Evolutionary conservation across 2,329 filamentous ascomycete species (phyloP), one percentile per base, ranked within the genome.

Genomic region (Endothia cerciana): DNA sequence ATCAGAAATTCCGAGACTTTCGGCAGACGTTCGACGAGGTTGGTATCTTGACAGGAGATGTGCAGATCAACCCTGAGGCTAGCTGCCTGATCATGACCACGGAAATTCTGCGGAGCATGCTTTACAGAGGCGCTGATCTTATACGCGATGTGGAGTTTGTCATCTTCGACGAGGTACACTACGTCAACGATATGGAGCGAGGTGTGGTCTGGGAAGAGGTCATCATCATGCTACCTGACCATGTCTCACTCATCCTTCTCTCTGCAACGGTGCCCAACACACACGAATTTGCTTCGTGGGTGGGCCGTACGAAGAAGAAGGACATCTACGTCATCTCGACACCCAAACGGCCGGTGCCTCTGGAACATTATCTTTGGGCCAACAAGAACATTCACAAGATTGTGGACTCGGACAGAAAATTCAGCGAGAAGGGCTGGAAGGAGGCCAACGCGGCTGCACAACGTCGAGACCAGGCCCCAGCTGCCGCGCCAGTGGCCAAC

Each of bases 11-110:
- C 78, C 88, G 95, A 69, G 95, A 99, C 76, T 99, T 99, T 76
- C 87, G 93, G 65, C 86, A 89, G 64, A 89, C 87, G 0, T 99
- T 99, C 73, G 93, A 97, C 67, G 95, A 99, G 77, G 95, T 99
- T 22, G 95, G 95, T 19, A 98, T 99, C 70, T 80, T 99, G 70
- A 99, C 95, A 0, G 95, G 95, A 67, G 95, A 99, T 80, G 95
- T 99, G 5, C 95, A 99, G 77, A 99, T 99, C 73, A 93, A 96
- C 70, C 93, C 94, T 0, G 95, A 98, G 80, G 95, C 95, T 36
- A 98, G 94, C 78, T 99, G 95, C 79, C 84, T 99, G 51, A 98
- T 99, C 77, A 99, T 99, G 95, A 99, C 95, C 0, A 99, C 95
- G 0, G 95, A 99, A 75, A 99, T 99, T 80, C 80, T 99, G 65